Percentiles rank a stretch among this genome's conserved stretches.
phyloP scores from a whole-genome alignment of 495 filamentous ascomycete species.

The Monascus purpureus region DNA sequence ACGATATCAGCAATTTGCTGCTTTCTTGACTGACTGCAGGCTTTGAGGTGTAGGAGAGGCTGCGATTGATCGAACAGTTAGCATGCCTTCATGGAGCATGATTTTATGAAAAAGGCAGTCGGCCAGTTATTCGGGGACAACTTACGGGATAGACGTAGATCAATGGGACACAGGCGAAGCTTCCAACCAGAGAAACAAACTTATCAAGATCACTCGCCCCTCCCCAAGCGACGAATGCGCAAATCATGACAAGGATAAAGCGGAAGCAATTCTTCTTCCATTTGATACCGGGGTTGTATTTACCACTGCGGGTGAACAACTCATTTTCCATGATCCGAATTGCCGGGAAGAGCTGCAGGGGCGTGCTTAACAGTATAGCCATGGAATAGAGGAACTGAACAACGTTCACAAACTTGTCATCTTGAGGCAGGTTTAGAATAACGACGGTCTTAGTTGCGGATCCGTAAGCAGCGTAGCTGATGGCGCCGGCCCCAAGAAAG shows the following conservation, averaged over 20 bases:
- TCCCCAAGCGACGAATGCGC: slow-evolving; percentile 76
- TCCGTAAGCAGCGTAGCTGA: slow-evolving; percentile 93
- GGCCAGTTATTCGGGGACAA: no score
- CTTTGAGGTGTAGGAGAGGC: slow-evolving; percentile 80
- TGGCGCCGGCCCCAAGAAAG: slow-evolving; percentile 79
- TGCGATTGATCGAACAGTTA: slow-evolving; percentile 17
- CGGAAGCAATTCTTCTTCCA: slow-evolving; percentile 98
- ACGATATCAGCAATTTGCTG: slow-evolving; percentile 56
- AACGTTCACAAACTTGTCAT: slow-evolving; percentile 86
- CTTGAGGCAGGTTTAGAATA: slow-evolving; percentile 89
- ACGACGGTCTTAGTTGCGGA: slow-evolving; percentile 91
- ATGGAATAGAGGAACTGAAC: slow-evolving; percentile 93
- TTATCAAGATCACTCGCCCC: slow-evolving; percentile 92
- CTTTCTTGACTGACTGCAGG: slow-evolving; percentile 48
- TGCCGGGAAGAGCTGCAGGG: slow-evolving; percentile 91
- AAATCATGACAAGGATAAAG: slow-evolving; percentile 77
- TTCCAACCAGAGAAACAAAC: slow-evolving; percentile 89
- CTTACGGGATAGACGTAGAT: slow-evolving; percentile 96
- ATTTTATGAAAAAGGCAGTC: no score
- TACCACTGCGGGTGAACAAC: slow-evolving; percentile 71
- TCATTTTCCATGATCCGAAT: slow-evolving; percentile 63
- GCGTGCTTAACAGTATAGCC: slow-evolving; percentile 86
- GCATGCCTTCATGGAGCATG: no score
- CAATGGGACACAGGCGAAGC: slow-evolving; percentile 92
- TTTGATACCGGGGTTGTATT: slow-evolving; percentile 91